Base-by-base conservation (phyloP, 192 early-diverging fungal genomes). In the Coemansia sp. region DNA sequence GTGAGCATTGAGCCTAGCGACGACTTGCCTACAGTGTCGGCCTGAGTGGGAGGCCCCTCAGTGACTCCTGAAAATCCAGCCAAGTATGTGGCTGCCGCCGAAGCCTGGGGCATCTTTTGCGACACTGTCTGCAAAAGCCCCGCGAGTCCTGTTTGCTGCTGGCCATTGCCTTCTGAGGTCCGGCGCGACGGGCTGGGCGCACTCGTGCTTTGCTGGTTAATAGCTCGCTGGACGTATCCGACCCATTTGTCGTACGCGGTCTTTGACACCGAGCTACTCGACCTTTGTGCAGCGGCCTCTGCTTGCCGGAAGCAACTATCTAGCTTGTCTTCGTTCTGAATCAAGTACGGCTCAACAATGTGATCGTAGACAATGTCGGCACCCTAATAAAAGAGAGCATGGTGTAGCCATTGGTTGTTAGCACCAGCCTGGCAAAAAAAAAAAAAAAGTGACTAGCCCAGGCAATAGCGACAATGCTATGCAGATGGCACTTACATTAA, bases 281-380 rank as follows among this genome's bases (percentile, higher is more conserved):
- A 75, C 57, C 68, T 68, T 32, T 83, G 81, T 6, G 81, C 81
- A 2, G 54, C 81, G 2, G 71, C 63, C 36, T 67, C 65, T 29
- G 81, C 81, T 39, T 83, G 81, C 49, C 38, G 68, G 47, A 83
- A 68, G 42, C 68, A 75, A 38, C 53, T 56, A 43, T 83, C 81
- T 19, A 83, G 69, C 14, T 31, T 37, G 36, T 75, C 51, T 60
- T 83, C 81, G 64, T 78, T 68, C 31, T 66, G 24, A 20, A 72
- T 62, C 38, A 83, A 60, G 31, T 71, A 78, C 56, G 81, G 81
- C 66, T 83, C 76, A 45, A 83, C 65, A n/a, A 83, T 39, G n/a
- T 67, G 49, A 45, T 83, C 71, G 61, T 83, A 83, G 57, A 78
- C 71, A 37, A 83, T 43, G 11, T 71, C 76, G 2, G 81, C 76